phyloP scores from a whole-genome alignment of 202 grass and related monocot species.

The Digitaria exilis region DNA sequence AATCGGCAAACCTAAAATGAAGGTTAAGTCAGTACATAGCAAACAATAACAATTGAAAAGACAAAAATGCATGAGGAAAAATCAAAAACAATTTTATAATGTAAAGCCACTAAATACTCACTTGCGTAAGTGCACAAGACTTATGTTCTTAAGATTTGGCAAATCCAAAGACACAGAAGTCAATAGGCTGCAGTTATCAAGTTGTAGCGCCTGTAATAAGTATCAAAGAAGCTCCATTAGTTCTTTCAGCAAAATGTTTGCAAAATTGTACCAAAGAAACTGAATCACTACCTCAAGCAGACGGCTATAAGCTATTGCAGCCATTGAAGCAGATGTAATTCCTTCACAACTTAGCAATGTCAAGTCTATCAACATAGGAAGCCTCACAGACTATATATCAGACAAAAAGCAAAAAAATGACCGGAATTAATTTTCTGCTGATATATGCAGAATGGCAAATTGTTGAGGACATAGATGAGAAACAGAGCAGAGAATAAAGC shows the following conservation, averaged over 20 bases:
- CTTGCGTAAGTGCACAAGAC: conserved; percentile 97
- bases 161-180: conserved; percentile 83
- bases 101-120: conserved; percentile 49
- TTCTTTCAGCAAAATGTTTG: conserved; percentile 3
- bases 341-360: conserved; percentile 86
- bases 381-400: conserved; percentile 70
- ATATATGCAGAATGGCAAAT: background rate
- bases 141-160: conserved; percentile 81
- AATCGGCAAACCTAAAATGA: conserved; percentile 83
- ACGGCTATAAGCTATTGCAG: conserved; percentile 75
- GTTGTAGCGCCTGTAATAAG: conserved; percentile 68
- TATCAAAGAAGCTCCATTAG: conserved; percentile 35
- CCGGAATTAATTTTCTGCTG: conserved; percentile 22
- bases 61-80: background rate
- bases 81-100: conserved; percentile 3
- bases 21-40: conserved; percentile 11
- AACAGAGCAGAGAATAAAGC: conserved; percentile 2
- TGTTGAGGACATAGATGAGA: conserved; percentile 7
- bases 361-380: conserved; percentile 85
- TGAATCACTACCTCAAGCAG: conserved; percentile 73
- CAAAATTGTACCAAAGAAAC: conserved; percentile 15
- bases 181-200: conserved; percentile 92
- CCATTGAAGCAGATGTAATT: conserved; percentile 82
- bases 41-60: conserved; percentile 18
- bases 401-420: conserved; percentile 17